These are phyloP conservation scores for Lenzites betulinus DNA, from an alignment of 768 basidiomycete genomes.

Conservation along the genomic window DNA sequence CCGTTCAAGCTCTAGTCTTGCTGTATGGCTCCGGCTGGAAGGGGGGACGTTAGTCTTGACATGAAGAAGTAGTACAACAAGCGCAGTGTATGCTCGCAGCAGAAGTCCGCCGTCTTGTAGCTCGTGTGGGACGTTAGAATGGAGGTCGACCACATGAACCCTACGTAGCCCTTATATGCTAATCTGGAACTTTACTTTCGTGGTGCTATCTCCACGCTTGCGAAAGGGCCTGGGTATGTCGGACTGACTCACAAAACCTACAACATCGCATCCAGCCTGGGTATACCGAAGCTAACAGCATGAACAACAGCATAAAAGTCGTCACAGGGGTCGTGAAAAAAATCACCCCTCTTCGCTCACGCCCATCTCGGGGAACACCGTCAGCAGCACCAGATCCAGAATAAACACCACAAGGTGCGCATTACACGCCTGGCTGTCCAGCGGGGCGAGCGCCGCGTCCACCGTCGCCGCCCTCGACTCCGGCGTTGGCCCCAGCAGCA, in stretches of 20 bases:
- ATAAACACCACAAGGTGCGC: constrained; percentile 73
- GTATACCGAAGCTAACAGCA: too few species aligned
- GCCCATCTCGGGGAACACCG: constrained; percentile 80
- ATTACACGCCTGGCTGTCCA: constrained; percentile 71
- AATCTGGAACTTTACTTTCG: background rate
- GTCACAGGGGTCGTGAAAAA: background rate
- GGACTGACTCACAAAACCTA: too few species aligned
- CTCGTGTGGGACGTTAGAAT: background rate
- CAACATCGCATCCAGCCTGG: too few species aligned
- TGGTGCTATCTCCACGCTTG: background rate
- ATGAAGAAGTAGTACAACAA: background rate
- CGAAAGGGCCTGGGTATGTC: background rate
- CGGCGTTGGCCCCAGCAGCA: constrained; percentile 58
- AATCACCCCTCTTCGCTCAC: constrained; percentile 22
- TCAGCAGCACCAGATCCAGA: constrained; percentile 69
- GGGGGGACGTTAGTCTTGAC: background rate
- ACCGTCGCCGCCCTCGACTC: constrained; percentile 43
- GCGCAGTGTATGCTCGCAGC: constrained; percentile 20
- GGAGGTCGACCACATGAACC: too few species aligned
- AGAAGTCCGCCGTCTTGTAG: constrained; percentile 16
- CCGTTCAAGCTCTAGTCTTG: constrained; percentile 55
- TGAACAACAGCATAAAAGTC: background rate
- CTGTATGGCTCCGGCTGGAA: background rate
- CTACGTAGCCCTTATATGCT: constrained; percentile 1
- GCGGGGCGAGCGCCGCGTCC: constrained; percentile 56